Conservation (phyloP, 106 monocot genomes). For the Acorus gramineus region DNA sequence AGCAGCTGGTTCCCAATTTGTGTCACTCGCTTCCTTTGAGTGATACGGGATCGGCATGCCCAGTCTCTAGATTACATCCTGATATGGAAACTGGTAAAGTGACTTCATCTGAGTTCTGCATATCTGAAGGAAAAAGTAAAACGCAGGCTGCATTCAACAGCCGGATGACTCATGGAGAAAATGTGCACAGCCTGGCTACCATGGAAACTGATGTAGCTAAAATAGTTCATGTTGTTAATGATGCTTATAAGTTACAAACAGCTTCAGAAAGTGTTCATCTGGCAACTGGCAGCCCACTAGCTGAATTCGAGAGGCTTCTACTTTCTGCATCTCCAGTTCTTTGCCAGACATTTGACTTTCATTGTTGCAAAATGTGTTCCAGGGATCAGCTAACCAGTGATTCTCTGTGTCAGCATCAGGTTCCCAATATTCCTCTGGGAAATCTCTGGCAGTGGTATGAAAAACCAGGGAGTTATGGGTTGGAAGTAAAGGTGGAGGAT, state of each 20-base stretch:
- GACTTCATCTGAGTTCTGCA: neutral
- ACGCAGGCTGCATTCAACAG: neutral
- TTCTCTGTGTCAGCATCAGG: constrained; percentile 27
- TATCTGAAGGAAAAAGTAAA: neutral
- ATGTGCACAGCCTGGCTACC: neutral
- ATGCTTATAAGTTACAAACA: constrained; percentile 26
- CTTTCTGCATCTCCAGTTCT: constrained; percentile 62
- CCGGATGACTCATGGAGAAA: neutral
- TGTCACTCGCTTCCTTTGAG: neutral
- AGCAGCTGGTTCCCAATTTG: neutral
- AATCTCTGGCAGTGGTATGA: constrained; percentile 89
- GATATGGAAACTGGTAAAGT: constrained; percentile 12
- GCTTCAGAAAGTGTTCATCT: constrained; percentile 21
- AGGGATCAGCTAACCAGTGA: constrained; percentile 7
- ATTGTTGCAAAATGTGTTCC: constrained; percentile 17
- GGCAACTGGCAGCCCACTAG: constrained; percentile 28
- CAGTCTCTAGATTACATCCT: neutral
- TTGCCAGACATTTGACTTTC: constrained; percentile 5
- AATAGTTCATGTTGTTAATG: constrained; percentile 38
- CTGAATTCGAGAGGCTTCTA: constrained; percentile 61
- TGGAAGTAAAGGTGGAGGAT: constrained; percentile 62
- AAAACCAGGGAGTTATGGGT: constrained; percentile 67
- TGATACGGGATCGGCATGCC: constrained; percentile 1
- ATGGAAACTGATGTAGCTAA: constrained; percentile 35
- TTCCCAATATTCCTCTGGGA: constrained; percentile 34